phyloP scores from a whole-genome alignment of 345 rosid species.

The Populus deltoides region DNA sequence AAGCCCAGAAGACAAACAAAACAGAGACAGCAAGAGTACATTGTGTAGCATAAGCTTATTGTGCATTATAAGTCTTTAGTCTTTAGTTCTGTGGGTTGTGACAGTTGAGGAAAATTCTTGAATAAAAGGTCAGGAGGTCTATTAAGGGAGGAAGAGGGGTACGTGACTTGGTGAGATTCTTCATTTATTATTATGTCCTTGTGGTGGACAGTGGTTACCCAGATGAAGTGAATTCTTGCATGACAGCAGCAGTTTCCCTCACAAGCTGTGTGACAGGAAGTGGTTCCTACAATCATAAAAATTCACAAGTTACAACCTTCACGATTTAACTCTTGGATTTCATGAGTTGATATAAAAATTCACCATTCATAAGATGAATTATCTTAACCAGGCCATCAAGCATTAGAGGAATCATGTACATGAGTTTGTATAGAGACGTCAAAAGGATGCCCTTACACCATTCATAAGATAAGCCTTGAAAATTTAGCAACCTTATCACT shows the following conservation, averaged over 20 bases:
- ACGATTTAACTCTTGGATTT: not conserved
- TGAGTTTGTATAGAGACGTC: not conserved
- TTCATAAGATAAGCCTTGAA: not conserved
- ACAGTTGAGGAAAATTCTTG: slow-evolving; percentile 5
- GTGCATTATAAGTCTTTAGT: too few relatives aligned
- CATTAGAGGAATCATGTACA: not conserved
- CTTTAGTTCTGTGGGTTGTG: not conserved
- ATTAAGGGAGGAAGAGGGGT: not conserved
- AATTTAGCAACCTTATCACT: not conserved
- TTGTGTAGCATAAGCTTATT: too few relatives aligned
- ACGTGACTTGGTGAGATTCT: slow-evolving; percentile 17
- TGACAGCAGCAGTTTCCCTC: slow-evolving; percentile 96
- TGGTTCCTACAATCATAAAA: slow-evolving; percentile 57
- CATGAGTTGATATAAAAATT: too few relatives aligned
- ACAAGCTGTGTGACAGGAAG: slow-evolving; percentile 98
- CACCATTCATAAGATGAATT: not conserved
- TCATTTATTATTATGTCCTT: not conserved
- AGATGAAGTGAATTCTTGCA: slow-evolving; percentile 98
- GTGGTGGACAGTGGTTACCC: slow-evolving; percentile 39
- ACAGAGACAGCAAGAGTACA: not conserved
- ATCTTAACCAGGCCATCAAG: not conserved
- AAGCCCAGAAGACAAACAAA: slow-evolving; percentile 14
- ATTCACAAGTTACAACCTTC: not conserved
- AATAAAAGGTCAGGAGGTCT: slow-evolving; percentile 1
- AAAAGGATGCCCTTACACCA: not conserved